Percentiles rank a stretch among this genome's conserved stretches.
Conservation (phyloP, 495 filamentous ascomycete genomes). For the Glutinoglossum americanum region DNA sequence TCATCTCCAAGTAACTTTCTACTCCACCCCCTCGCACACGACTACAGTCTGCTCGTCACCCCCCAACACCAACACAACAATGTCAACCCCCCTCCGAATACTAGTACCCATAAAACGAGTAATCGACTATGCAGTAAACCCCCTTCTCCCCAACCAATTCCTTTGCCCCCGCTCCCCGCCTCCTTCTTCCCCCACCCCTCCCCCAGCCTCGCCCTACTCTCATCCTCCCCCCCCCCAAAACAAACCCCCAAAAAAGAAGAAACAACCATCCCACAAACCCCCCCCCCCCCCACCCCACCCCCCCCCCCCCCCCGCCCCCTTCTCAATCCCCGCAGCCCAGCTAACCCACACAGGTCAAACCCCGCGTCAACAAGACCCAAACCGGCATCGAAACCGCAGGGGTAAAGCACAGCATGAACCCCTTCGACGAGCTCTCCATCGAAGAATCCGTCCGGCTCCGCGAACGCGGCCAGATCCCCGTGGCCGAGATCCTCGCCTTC, state of each 20-base stretch:
- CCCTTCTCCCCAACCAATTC: neutral
- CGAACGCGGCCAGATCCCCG: constrained; percentile 42
- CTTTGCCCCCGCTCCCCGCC: constrained; percentile 1
- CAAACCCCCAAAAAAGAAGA: too few species aligned
- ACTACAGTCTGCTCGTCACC: neutral
- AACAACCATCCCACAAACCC: too few species aligned
- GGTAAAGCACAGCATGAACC: constrained; percentile 96
- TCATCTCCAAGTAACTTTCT: neutral
- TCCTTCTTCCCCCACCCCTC: constrained; percentile 4
- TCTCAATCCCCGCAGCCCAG: too few species aligned
- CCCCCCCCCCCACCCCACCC: constrained; percentile 3
- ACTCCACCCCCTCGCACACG: neutral
- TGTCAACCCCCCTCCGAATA: constrained; percentile 49
- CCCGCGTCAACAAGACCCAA: constrained; percentile 86
- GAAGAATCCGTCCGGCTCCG: constrained; percentile 89
- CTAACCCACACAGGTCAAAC: constrained; percentile 51
- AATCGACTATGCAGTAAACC: constrained; percentile 89
- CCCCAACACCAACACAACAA: neutral
- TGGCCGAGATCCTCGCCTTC: constrained; percentile 79
- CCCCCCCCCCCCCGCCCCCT: too few species aligned
- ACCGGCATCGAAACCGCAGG: constrained; percentile 79
- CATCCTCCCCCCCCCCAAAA: too few species aligned
- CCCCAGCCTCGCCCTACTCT: too few species aligned
- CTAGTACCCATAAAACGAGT: constrained; percentile 93
- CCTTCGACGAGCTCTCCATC: constrained; percentile 94